Evolutionary conservation across 345 rosid genomes (phyloP).

Genomic region (Syzygium aromaticum): DNA sequence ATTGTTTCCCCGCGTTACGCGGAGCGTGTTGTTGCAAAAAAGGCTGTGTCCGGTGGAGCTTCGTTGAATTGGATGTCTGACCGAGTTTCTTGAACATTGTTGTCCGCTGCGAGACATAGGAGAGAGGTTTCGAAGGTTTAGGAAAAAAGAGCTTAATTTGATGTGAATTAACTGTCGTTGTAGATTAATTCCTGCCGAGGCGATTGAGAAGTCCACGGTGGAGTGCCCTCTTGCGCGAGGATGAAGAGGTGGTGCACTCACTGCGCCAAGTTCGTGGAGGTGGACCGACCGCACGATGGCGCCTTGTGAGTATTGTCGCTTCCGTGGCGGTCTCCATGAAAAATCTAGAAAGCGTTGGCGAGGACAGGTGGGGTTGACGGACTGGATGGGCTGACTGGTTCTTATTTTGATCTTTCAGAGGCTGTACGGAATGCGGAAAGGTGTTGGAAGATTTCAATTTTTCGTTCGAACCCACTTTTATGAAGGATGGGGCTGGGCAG

Average conservation of each 20-base stretch:
- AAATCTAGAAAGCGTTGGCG: neutral
- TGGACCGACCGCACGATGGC: conserved; percentile 18
- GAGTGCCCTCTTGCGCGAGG: neutral
- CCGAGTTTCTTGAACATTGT: neutral
- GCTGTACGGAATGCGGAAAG: conserved; percentile 30
- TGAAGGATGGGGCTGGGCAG: conserved; percentile 31
- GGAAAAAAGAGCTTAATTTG: neutral
- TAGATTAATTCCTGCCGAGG: neutral
- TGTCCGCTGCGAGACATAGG: neutral
- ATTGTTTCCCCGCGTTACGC: neutral
- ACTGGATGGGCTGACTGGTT: neutral
- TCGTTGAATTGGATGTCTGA: neutral
- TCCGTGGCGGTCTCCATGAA: neutral
- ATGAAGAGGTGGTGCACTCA: conserved; percentile 14
- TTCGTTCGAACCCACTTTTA: conserved; percentile 23
- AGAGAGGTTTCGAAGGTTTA: neutral
- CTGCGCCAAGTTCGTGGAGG: conserved; percentile 13
- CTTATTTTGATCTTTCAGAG: neutral
- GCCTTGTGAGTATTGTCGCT: conserved; percentile 9
- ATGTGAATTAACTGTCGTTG: neutral
- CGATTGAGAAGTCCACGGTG: neutral
- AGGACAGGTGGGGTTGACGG: neutral
- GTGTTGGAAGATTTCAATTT: conserved; percentile 28
- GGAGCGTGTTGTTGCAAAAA: neutral
- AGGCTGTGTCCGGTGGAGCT: neutral